Conservation (phyloP, 1,284 basidiomycete genomes). For the Cryptococcus sp. region DNA sequence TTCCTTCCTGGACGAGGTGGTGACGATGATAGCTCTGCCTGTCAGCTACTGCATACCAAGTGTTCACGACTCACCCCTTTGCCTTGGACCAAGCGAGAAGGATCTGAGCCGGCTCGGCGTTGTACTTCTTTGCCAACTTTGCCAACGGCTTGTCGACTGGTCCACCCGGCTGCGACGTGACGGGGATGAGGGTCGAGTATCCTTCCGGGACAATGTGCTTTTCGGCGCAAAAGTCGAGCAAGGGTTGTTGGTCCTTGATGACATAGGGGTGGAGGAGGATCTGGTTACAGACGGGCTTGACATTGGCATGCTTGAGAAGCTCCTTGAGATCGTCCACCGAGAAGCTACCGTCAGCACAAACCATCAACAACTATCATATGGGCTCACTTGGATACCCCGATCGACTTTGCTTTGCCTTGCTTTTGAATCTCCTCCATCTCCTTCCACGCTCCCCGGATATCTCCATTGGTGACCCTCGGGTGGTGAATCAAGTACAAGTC, state of each 20-base stretch:
- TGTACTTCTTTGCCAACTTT: conserved; percentile 54
- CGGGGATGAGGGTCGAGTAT: conserved; percentile 61
- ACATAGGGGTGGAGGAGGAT: conserved; percentile 68
- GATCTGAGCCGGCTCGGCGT: conserved; percentile 60
- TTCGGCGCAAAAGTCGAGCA: conserved; percentile 55
- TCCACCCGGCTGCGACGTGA: conserved; percentile 59
- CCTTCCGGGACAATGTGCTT: conserved; percentile 64
- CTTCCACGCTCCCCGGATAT: conserved; percentile 58
- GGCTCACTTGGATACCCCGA: conserved; percentile 63
- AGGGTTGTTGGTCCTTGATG: conserved; percentile 53
- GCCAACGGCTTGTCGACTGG: conserved; percentile 61
- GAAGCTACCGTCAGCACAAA: conserved; percentile 46
- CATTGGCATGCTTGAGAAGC: conserved; percentile 54
- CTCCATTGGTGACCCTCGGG: conserved; percentile 51
- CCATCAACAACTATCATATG: not conserved
- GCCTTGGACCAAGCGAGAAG: conserved; percentile 50
- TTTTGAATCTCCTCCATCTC: conserved; percentile 58
- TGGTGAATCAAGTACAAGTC: conserved; percentile 61
- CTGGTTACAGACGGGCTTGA: conserved; percentile 67
- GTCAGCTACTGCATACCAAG: not conserved
- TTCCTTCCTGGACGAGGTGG: conserved; percentile 61
- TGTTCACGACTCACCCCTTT: conserved; percentile 26
- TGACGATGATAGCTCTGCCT: conserved; percentile 49
- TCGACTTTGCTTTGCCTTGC: conserved; percentile 59
- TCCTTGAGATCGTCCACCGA: conserved; percentile 54